Conservation (phyloP, 2,329 filamentous ascomycete species). For the Helotiales sp. region DNA sequence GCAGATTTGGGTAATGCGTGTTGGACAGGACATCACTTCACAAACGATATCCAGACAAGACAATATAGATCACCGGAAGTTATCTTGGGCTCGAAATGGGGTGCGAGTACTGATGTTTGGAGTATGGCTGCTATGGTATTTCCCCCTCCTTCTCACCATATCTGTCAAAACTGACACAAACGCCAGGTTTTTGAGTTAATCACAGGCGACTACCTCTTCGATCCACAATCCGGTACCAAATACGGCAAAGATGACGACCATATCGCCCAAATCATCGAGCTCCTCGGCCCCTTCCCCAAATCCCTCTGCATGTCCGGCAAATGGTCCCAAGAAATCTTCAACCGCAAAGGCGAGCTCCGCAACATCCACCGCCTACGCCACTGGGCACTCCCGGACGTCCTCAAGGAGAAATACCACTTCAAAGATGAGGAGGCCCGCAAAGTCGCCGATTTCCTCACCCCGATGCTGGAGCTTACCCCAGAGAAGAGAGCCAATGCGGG, state of each 20-base stretch:
- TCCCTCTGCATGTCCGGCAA: constrained; percentile 90
- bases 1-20: constrained; percentile 97
- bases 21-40: constrained; percentile 99
- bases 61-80: constrained; percentile 98
- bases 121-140: constrained; percentile 99
- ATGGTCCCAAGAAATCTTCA: constrained; percentile 99
- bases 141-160: constrained; percentile 12
- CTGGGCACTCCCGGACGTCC: constrained; percentile 91
- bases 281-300: constrained; percentile 92
- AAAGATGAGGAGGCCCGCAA: constrained; percentile 78
- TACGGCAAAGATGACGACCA: constrained; percentile 99
- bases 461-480: constrained; percentile 89
- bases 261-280: constrained; percentile 97
- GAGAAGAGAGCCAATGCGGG: constrained; percentile 93
- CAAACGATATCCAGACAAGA: constrained; percentile 97
- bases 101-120: constrained; percentile 99
- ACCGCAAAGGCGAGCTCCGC: constrained; percentile 92
- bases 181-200: constrained; percentile 91
- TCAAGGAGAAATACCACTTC: constrained; percentile 97
- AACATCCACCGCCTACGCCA: constrained; percentile 97
- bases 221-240: constrained; percentile 97
- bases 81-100: constrained; percentile 96
- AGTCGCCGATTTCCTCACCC: constrained; percentile 81
- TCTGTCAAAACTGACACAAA: constrained; percentile 4
- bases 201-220: constrained; percentile 97